phyloP scores from a whole-genome alignment of 2,329 filamentous ascomycete genomes.

The Clonostachys byssicola region DNA sequence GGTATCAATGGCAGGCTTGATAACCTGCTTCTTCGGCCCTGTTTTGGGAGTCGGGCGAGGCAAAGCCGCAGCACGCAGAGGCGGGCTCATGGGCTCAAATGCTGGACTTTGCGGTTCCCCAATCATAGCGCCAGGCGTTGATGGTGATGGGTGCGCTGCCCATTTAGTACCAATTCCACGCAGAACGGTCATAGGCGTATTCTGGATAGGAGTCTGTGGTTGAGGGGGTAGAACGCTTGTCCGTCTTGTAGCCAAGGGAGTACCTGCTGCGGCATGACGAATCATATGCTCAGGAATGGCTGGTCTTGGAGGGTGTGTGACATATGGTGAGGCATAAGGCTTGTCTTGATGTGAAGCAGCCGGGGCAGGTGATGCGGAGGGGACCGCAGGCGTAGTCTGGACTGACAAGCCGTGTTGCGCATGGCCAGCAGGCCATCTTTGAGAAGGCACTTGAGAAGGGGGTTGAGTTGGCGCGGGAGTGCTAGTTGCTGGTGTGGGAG shows the following conservation, averaged over 20 bases:
- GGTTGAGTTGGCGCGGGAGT: no score
- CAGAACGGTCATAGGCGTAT: slow-evolving; percentile 17
- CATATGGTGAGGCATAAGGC: slow-evolving; percentile 16
- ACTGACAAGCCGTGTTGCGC: slow-evolving; percentile 12
- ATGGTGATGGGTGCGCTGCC: slow-evolving; percentile 51
- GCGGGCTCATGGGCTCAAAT: slow-evolving; percentile 56
- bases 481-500: slow-evolving; percentile 14
- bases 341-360: slow-evolving; percentile 20
- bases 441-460: slow-evolving; percentile 15
- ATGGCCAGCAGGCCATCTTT: slow-evolving; percentile 24
- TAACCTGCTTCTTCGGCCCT: slow-evolving; percentile 2
- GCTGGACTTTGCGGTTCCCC: slow-evolving; percentile 44
- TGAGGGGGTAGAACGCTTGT: slow-evolving; percentile 18
- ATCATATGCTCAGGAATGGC: slow-evolving; percentile 35
- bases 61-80: slow-evolving; percentile 30
- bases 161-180: slow-evolving; percentile 51
- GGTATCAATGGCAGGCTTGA: background rate
- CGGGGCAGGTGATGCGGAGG: slow-evolving; percentile 14
- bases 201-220: slow-evolving; percentile 27
- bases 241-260: slow-evolving; percentile 22
- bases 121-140: slow-evolving; percentile 42
- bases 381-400: background rate
- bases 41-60: slow-evolving; percentile 19
- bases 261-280: slow-evolving; percentile 24
- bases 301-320: slow-evolving; percentile 23